Evolutionary conservation across 148 eudicot species (phyloP), one percentile per base, ranked within the genome.

Genomic region (Nepenthes gracilis): DNA sequence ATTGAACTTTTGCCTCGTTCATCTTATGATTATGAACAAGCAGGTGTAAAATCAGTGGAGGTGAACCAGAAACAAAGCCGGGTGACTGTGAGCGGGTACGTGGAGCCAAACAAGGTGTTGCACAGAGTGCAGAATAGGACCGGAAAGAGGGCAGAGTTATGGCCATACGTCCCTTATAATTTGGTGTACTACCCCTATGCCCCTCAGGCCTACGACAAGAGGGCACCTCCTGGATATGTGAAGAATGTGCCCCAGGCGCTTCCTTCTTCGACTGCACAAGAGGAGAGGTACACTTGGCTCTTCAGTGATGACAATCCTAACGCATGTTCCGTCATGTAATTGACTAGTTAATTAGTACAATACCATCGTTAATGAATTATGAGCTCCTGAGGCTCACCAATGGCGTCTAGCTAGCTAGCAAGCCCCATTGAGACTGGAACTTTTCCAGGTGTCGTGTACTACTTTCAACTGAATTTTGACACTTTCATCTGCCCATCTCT

Each of bases 131-230:
- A 59, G 58, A 23, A 23, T 23, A 55, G 58, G 8, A 76, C 81
- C 4, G 81, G 81, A 35, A 78, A 78, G 69, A 82, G 54, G 62
- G 86, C 83, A 2, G 83, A 82, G 57, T 60, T 79, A 15, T 82
- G 86, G 86, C 86, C 86, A 0, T 82, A 82, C 36, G 75, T 82
- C 2, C 76, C 75, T 1, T 75, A 82, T 63, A 76, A 78, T 58
- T 63, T 82, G 61, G 76, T 75, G 2, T 62, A 59, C n/a, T 72
- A 79, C 43, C 86, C 86, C 2, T 82, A 82, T 51, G 81, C 67
- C 12, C 72, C 83, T 36, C 64, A 62, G 32, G 78, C 81, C 5
- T 82, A 82, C 40, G 86, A 82, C 66, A 82, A 76, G 68, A 79
- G 73, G 59, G 86, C 86, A 2, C 86, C 86, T 1, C 5, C 81